These are phyloP conservation scores for Platanus orientalis DNA, from an alignment of 164 flowering plant species.

Conservation along the genomic window DNA sequence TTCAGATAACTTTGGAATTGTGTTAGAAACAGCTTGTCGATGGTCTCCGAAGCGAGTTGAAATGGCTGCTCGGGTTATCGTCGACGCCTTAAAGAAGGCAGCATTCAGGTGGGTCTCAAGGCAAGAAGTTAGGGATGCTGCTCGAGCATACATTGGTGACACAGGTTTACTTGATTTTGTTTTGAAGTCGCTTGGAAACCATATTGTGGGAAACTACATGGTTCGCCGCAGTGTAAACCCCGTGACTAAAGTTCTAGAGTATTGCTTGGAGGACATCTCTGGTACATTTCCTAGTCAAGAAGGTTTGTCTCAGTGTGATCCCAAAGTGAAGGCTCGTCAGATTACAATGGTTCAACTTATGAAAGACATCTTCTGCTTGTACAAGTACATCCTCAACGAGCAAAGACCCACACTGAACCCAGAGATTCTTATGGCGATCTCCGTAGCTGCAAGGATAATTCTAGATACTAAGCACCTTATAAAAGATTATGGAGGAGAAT, in stretches of 20 bases:
- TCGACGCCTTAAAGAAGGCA: constrained; percentile 63
- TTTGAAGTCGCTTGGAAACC: constrained; percentile 87
- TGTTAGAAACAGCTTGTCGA: constrained; percentile 52
- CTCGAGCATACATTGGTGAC: constrained; percentile 83
- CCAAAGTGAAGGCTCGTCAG: constrained; percentile 25
- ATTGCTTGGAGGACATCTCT: constrained; percentile 74
- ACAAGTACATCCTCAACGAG: constrained; percentile 48
- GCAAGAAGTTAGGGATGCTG: constrained; percentile 91
- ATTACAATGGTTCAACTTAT: constrained; percentile 47
- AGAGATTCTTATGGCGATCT: constrained; percentile 31
- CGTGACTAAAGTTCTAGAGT: constrained; percentile 88
- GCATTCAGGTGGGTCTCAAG: constrained; percentile 80
- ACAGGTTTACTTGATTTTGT: constrained; percentile 91
- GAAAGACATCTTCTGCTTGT: constrained; percentile 60
- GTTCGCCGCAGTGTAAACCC: constrained; percentile 86
- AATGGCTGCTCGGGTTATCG: constrained; percentile 78
- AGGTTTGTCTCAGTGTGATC: constrained; percentile 13
- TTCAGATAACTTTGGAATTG: constrained; percentile 23
- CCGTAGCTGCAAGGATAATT: constrained; percentile 55
- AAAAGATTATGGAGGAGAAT: constrained; percentile 45
- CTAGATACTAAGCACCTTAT: constrained; percentile 66
- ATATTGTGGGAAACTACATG: constrained; percentile 68
- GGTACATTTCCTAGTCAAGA: constrained; percentile 26
- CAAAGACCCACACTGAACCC: constrained; percentile 20
- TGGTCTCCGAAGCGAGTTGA: constrained; percentile 92